Evolutionary conservation across 1,284 basidiomycete species (phyloP), one percentile per base, ranked within the genome.

Genomic region (Afroboletus lepidellus): DNA sequence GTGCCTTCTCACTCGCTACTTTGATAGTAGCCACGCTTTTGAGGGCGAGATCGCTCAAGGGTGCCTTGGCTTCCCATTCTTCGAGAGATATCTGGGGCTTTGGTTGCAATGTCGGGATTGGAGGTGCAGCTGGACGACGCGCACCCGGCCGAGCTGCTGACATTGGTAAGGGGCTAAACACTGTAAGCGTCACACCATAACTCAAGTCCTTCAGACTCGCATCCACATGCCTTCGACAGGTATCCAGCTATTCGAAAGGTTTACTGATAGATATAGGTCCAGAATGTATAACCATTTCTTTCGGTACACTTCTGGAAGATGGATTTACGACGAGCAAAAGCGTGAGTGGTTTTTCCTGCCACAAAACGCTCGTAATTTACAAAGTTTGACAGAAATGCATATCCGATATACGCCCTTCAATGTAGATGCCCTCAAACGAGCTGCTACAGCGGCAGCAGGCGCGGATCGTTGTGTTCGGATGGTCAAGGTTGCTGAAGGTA

Each of bases 1-100:
- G 78, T 5, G 78, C 71, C 43, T 76, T 74, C 63, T 86, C 85
- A 56, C 78, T 80, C 5, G 82, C 84, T 23, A 77, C 71, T 64
- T 88, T 89, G 51, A 94, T 65, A 8, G 72, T 66, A 37, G 74
- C 74, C 21, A 94, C 78, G 63, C 87, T 92, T 53, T 78, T 79
- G 16, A 81, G 72, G 64, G 90, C 85, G 12, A 80, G 63, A 42
- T 94, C 90, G 38, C 75, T 77, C 37, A 96, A 70, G 1, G 90
- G 90, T 2, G 92, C 82, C 60, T 81, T 87, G 0, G 81, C 69
- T 63, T 96, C 93, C 94, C 94, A 97, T 72, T 95, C 90, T 66
- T 95, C 92, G 7, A 94, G 77, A 39, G 74, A 82, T 33, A 88
- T 67, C 12, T 69, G 62, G 8, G 69, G 65, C 55, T 76, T 80